Conservation (phyloP, 495 filamentous ascomycete genomes). For the Aspergillus coremiiformis region DNA sequence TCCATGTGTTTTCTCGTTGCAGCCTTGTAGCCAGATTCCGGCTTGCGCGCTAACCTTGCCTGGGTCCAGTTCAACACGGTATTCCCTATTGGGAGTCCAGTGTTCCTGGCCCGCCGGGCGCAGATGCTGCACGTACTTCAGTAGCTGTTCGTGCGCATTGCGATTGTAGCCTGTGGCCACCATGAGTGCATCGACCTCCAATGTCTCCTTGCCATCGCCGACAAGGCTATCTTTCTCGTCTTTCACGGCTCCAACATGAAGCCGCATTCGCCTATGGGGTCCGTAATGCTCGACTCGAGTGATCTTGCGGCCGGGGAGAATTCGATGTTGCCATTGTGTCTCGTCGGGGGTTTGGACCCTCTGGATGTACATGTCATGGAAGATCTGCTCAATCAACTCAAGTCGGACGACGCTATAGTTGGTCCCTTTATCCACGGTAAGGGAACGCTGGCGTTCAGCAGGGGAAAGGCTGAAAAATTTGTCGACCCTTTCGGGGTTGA, state of each 20-base stretch:
- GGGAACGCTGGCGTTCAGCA: conserved; percentile 52
- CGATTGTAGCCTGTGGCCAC: conserved; percentile 83
- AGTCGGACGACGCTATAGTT: conserved; percentile 93
- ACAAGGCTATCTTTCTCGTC: conserved; percentile 18
- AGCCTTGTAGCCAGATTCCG: conserved; percentile 91
- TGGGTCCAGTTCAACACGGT: conserved; percentile 60
- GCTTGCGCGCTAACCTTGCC: conserved; percentile 54
- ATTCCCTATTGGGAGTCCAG: conserved; percentile 52
- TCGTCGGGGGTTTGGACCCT: conserved; percentile 62
- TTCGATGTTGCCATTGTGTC: conserved; percentile 70
- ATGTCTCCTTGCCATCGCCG: conserved; percentile 41
- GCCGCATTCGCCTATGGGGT: conserved; percentile 33
- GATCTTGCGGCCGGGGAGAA: conserved; percentile 60
- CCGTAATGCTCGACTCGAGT: conserved; percentile 47
- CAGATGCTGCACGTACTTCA: conserved; percentile 55
- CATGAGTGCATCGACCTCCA: conserved; percentile 75
- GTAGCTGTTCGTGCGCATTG: conserved; percentile 70
- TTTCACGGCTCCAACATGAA: conserved; percentile 27
- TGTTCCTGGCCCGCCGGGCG: conserved; percentile 44
- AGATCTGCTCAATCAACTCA: conserved; percentile 78
- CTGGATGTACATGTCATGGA: conserved; percentile 78
- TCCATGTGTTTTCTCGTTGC: conserved; percentile 87
- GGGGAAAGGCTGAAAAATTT: conserved; percentile 57
- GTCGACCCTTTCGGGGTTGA: conserved; percentile 79
- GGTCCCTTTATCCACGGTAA: conserved; percentile 63